Evolutionary conservation across 352 stramenopile genomes (phyloP), one percentile per base, ranked within the genome.

Genomic region (Globisporangium sylvaticum): DNA sequence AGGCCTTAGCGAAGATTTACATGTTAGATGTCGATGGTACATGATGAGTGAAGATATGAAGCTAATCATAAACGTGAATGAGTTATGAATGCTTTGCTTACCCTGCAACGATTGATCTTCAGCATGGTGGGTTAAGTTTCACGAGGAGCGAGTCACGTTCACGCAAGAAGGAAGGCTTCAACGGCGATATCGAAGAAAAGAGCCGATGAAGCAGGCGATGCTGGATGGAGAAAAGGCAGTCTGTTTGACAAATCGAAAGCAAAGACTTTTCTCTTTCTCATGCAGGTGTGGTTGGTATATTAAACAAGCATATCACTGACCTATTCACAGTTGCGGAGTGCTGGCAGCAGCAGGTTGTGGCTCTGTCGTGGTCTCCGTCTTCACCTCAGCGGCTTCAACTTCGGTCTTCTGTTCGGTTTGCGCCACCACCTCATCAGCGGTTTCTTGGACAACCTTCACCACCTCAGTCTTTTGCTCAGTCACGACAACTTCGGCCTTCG

Each of bases 241-340:
- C n/a, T n/a, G n/a, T n/a, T n/a, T n/a, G n/a, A n/a, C n/a, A n/a
- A n/a, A 54, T 27, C 20, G 27, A 27, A 14, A 54, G 22, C 18
- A 27, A 54, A 25, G 12, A 54, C 18, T 56, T 9, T 32, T 8
- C 22, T 3, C 10, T 15, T 37, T 7, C 37, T n/a, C 14, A 58
- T 31, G 31, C 25, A n/a, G n/a, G n/a, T n/a, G n/a, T n/a, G 4
- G 52, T 22, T 20, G 25, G 52, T 58, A 58, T 58, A 58, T 58
- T 58, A 58, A 58, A 37, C 52, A 37, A 58, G 52, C 25, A 58
- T 58, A 58, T 58, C 14, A 58, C 15, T 58, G 25, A 58, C 25
- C 25, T 58, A 58, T 22, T 58, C 15, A 48, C 39, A 48, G 52
- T 31, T 29, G 52, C 12, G 52, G 24, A 20, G 20, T 14, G 52